Evolutionary conservation across 257 asterid genomes (phyloP), one percentile per base, ranked within the genome.

Genomic region (Linderniella brevidens): DNA sequence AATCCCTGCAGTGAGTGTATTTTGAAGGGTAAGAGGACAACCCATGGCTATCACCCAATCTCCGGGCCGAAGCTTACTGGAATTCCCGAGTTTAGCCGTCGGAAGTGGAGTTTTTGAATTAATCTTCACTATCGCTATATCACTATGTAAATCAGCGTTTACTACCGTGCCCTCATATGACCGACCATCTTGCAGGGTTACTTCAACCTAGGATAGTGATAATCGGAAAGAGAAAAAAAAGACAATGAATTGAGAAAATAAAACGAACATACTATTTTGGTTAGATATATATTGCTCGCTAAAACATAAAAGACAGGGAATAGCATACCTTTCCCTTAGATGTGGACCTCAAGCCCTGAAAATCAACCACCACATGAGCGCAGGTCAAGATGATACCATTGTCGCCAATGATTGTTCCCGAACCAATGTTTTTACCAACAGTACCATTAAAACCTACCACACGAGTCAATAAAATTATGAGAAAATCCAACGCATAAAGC

Each of bases 11-110:
- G 97, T 86, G 52, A 82, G 42, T 19, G 94, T 82, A 73, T 86
- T 82, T 60, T 86, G 97, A 57, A 86, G 87, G 41, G 92, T 65
- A 48, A 77, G 82, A 48, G 97, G 97, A 47, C 94, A 82, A 11
- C 97, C 97, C 90, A 86, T 48, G 49, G 97, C 97, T 57, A 80
- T 62, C 68, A 79, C 97, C 97, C 93, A 82, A 58, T 82, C 97
- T 56, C 94, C 97, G 41, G 97, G 97, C 40, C 94, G 93, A 68
- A 83, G 82, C 62, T 64, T 79, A 64, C 68, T 64, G 3, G 95
- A 83, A 56, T 61, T 64, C 16, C 95, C 95, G 57, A 83, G 78
- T 68, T 70, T 83, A 57, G 93, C 95, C 10, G 74, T 54, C 44
- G 90, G 95, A 48, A 83, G 74, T 32, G 86, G 95, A 55, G 90